Evolutionary conservation across 257 asterid genomes (phyloP).

Genomic region (Misopates orontium): DNA sequence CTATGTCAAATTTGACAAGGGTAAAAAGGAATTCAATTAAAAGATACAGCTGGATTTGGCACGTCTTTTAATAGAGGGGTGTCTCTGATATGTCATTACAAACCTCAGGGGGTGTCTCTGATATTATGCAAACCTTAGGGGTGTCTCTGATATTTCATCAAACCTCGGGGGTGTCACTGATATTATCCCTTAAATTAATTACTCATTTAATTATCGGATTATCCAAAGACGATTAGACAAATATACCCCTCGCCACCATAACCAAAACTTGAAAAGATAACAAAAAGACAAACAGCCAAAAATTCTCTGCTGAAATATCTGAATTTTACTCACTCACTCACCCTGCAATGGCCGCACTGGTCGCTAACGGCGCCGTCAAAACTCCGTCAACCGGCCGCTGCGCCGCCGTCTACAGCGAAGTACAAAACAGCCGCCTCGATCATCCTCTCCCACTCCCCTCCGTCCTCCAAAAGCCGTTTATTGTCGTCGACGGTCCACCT

Average conservation of each 20-base stretch:
- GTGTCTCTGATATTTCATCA: no score
- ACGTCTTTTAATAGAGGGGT: no score
- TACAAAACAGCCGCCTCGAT: slow-evolving; percentile 71
- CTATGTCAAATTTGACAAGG: no score
- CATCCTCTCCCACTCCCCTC: slow-evolving; percentile 72
- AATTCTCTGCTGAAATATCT: slow-evolving; percentile 26
- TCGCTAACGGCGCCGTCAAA: slow-evolving; percentile 38
- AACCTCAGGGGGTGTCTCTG: no score
- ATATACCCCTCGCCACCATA: slow-evolving; percentile 25
- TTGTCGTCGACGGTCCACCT: slow-evolving; percentile 64
- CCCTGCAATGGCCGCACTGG: slow-evolving; percentile 41
- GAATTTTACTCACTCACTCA: slow-evolving; percentile 28
- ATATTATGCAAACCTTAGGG: no score
- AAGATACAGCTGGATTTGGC: no score
- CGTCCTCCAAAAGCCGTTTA: slow-evolving; percentile 52
- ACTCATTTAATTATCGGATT: no score
- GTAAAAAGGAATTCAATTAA: no score
- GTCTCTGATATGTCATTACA: no score
- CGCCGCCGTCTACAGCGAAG: slow-evolving; percentile 65
- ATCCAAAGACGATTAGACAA: no score
- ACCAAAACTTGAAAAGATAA: neutral
- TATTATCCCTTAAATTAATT: no score
- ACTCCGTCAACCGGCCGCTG: slow-evolving; percentile 44
- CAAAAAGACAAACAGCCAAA: neutral
- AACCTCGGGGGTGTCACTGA: no score